These are phyloP conservation scores for Myxozyma kluyveri DNA, from an alignment of 805 yeast genomes.

Conservation along the genomic window DNA sequence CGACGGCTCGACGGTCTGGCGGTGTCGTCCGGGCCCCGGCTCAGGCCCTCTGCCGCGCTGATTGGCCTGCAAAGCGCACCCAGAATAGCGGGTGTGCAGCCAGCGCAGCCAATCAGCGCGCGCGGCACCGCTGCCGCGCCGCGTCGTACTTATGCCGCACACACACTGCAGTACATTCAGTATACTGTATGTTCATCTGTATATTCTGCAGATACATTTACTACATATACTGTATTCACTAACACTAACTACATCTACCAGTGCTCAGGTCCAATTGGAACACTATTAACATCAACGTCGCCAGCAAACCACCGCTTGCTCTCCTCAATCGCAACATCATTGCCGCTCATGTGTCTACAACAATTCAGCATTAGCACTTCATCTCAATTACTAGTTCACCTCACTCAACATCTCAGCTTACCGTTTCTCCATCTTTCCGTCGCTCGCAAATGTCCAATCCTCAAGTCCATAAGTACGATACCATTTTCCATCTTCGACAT, in stretches of 20 bases:
- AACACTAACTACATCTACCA: too few relatives aligned
- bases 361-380: background rate
- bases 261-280: conserved; percentile 10
- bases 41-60: too few relatives aligned
- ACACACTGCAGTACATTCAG: too few relatives aligned
- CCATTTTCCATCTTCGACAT: conserved; percentile 15
- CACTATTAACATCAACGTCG: conserved; percentile 18
- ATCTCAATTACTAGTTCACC: background rate
- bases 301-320: conserved; percentile 23
- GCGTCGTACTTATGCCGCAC: background rate
- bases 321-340: conserved; percentile 17
- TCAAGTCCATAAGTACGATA: conserved; percentile 27
- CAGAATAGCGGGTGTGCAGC: too few relatives aligned
- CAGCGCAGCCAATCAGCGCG: background rate
- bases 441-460: conserved; percentile 26
- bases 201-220: too few relatives aligned
- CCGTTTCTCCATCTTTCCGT: conserved; percentile 26
- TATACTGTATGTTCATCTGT: too few relatives aligned
- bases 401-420: conserved; percentile 1
- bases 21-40: background rate
- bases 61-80: too few relatives aligned
- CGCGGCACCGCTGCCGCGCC: background rate
- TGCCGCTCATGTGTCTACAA: conserved; percentile 24
- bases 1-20: background rate
- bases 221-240: too few relatives aligned